Percentiles rank a stretch among this genome's conserved stretches.
Conservation (phyloP, 2,329 filamentous ascomycete genomes). For the Nannizziopsis barbatae region DNA sequence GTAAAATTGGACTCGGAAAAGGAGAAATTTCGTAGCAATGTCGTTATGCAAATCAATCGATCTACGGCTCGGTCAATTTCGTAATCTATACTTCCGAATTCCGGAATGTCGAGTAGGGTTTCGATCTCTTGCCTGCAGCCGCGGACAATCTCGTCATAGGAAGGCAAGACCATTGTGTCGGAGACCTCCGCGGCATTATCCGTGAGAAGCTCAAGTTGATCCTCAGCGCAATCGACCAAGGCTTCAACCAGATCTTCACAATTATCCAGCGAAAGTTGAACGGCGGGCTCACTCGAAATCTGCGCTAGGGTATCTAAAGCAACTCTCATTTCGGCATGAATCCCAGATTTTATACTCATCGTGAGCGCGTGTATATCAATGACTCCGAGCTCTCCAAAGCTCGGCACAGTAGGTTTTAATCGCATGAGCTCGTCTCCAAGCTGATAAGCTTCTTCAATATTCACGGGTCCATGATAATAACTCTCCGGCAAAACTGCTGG, state of each 20-base stretch:
- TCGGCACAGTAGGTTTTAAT: constrained; percentile 63
- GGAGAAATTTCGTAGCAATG: constrained; percentile 83
- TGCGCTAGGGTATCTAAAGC: constrained; percentile 74
- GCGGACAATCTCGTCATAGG: constrained; percentile 80
- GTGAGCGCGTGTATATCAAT: constrained; percentile 86
- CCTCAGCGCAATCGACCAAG: constrained; percentile 79
- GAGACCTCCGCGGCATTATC: constrained; percentile 77
- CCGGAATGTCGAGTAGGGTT: constrained; percentile 57
- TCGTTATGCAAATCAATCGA: constrained; percentile 78
- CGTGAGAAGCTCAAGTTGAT: constrained; percentile 71
- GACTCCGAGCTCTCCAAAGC: constrained; percentile 65
- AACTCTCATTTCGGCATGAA: constrained; percentile 78
- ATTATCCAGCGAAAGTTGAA: constrained; percentile 56
- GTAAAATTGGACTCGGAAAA: constrained; percentile 69
- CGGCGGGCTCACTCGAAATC: constrained; percentile 53
- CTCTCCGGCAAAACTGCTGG: constrained; percentile 39
- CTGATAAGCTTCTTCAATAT: constrained; percentile 52
- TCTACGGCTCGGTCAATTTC: constrained; percentile 79
- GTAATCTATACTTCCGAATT: constrained; percentile 66
- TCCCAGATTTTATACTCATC: constrained; percentile 78
- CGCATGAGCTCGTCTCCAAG: constrained; percentile 56
- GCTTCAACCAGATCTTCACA: constrained; percentile 86
- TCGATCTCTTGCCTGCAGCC: constrained; percentile 65
- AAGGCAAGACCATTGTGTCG: constrained; percentile 67
- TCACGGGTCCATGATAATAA: constrained; percentile 59